Percentiles rank a stretch among this genome's conserved stretches.
Evolutionary conservation across 2,329 filamentous ascomycete species (phyloP).

Genomic region (Graphilbum ipis-grandicollis): DNA sequence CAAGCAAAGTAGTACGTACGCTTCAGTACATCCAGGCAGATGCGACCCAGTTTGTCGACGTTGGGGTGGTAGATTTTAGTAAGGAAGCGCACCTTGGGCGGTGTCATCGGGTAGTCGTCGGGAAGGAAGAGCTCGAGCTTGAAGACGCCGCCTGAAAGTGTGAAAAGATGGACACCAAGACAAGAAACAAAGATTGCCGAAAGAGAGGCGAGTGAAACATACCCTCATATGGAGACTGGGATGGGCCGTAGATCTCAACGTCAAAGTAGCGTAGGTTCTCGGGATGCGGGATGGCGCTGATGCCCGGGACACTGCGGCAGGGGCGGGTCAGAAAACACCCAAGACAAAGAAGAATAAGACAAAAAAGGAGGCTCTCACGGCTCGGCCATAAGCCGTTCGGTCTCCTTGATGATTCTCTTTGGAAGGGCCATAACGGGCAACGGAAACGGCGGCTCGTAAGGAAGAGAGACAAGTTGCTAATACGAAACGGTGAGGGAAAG

Average conservation of each 20-base stretch:
- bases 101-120: slow-evolving; percentile 98
- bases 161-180: not conserved
- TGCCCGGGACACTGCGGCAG: slow-evolving; percentile 64
- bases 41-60: slow-evolving; percentile 91
- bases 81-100: slow-evolving; percentile 93
- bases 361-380: slow-evolving; percentile 42
- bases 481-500: not conserved
- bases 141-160: slow-evolving; percentile 54
- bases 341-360: not conserved
- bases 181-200: not conserved
- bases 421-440: slow-evolving; percentile 58
- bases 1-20: slow-evolving; percentile 39
- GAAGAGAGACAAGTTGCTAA: too few species aligned
- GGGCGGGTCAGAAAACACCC: too few species aligned
- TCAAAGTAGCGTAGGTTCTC: slow-evolving; percentile 98
- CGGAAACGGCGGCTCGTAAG: too few species aligned
- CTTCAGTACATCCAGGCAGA: slow-evolving; percentile 94
- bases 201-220: slow-evolving; percentile 1
- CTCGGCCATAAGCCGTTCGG: slow-evolving; percentile 88
- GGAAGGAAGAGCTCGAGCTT: slow-evolving; percentile 94
- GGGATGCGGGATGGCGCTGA: slow-evolving; percentile 87
- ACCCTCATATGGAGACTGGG: slow-evolving; percentile 92
- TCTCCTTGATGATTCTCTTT: slow-evolving; percentile 97
- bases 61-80: slow-evolving; percentile 99
- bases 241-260: slow-evolving; percentile 85